A percentile compares a stretch with the other conserved stretches of the same genome.
phyloP scores from a whole-genome alignment of 2,329 filamentous ascomycete genomes.

The Fusarium chlamydosporum region DNA sequence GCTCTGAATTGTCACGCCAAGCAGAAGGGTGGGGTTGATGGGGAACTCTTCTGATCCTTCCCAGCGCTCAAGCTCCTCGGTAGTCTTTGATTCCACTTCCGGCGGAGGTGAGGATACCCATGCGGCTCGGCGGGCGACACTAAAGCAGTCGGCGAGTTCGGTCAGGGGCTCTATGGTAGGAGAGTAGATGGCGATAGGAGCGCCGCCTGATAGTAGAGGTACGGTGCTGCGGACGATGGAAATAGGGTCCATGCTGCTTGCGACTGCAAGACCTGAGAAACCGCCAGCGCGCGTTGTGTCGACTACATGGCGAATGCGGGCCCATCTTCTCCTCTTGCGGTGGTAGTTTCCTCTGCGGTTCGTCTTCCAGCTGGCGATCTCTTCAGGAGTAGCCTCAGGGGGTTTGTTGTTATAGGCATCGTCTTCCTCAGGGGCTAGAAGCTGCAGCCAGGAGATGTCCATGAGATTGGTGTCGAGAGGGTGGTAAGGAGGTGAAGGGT shows the following conservation, averaged over 20 bases:
- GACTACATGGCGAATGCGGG: conserved; percentile 78
- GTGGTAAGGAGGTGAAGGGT: conserved; percentile 72
- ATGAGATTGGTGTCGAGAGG: conserved; percentile 87
- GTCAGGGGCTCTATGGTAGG: conserved; percentile 84
- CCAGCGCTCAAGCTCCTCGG: conserved; percentile 69
- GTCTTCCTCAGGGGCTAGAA: conserved; percentile 83
- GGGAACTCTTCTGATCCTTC: conserved; percentile 81
- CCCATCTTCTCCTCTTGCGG: conserved; percentile 89
- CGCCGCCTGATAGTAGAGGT: conserved; percentile 85
- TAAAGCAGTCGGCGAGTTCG: conserved; percentile 85
- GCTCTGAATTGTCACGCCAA: conserved; percentile 85
- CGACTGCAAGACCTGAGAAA: conserved; percentile 87
- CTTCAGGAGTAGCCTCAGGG: conserved; percentile 68
- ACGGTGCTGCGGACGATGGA: conserved; percentile 81
- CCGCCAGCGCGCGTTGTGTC: conserved; percentile 80
- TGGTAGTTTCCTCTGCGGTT: conserved; percentile 88
- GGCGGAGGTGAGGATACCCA: conserved; percentile 72
- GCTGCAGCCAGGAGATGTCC: conserved; percentile 90
- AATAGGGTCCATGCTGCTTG: conserved; percentile 83
- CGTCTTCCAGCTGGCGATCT: conserved; percentile 79
- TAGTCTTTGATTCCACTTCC: conserved; percentile 60
- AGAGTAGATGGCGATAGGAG: conserved; percentile 87
- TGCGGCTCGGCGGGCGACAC: conserved; percentile 81
- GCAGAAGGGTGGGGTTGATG: conserved; percentile 85
- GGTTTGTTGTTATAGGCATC: conserved; percentile 78